Evolutionary conservation across 352 stramenopile genomes (phyloP).

Genomic region (Phytophthora multivora): DNA sequence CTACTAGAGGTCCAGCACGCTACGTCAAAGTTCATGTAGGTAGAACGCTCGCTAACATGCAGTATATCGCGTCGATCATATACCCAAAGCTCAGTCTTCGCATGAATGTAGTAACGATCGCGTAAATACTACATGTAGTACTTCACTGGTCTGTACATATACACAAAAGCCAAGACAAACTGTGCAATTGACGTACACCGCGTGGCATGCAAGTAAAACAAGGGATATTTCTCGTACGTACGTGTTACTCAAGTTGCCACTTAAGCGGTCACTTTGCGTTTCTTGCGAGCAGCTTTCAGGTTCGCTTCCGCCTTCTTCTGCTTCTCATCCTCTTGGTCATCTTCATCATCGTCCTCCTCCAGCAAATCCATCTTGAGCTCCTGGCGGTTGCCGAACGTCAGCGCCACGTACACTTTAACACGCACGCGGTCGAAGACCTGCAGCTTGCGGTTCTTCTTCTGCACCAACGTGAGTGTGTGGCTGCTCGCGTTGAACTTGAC

Average conservation of each 20-base stretch:
- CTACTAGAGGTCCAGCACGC: constrained; percentile 84
- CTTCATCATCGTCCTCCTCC: constrained; percentile 40
- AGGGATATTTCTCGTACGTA: neutral
- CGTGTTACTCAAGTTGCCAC: constrained; percentile 12
- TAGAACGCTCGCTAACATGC: too few relatives aligned
- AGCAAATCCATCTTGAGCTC: constrained; percentile 86
- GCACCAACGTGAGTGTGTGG: constrained; percentile 68
- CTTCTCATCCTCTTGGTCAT: constrained; percentile 17
- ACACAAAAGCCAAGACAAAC: too few relatives aligned
- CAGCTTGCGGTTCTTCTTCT: constrained; percentile 53
- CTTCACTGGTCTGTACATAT: too few relatives aligned
- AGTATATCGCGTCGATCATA: too few relatives aligned
- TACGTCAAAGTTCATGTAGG: constrained; percentile 73
- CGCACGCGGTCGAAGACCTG: constrained; percentile 84
- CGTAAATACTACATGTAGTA: too few relatives aligned
- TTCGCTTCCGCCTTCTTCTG: constrained; percentile 41
- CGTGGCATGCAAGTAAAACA: neutral
- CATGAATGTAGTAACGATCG: too few relatives aligned
- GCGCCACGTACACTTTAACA: constrained; percentile 81
- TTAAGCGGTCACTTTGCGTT: constrained; percentile 40
- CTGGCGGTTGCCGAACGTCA: constrained; percentile 82
- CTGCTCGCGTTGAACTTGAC: constrained; percentile 54
- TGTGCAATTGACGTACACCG: too few relatives aligned
- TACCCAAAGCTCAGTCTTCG: too few relatives aligned
- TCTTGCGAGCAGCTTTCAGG: constrained; percentile 32